Evolutionary conservation across 2,329 filamentous ascomycete species (phyloP), one percentile per base, ranked within the genome.

Genomic region (Scedosporium dehoogii): DNA sequence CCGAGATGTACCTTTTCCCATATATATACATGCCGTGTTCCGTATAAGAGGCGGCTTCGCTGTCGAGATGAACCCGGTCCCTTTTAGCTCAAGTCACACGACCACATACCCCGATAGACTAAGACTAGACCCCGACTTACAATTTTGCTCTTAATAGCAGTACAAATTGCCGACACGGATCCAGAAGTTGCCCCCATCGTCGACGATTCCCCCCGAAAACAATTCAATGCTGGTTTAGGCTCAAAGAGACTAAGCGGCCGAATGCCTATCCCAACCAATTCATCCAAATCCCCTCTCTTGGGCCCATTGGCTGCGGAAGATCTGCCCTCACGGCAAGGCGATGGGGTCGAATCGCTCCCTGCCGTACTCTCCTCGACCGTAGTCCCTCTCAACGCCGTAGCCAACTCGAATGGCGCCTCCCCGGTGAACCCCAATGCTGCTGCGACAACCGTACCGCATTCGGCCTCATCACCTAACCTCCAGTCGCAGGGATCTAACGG

Each of bases 81-180:
- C 21, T 27, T 58, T 38, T 16, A 38, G 25, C 55, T 23, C 51
- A 16, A 21, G 74, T 76, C 62, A 66, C 69, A 33, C 29, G 46
- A 51, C 25, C 46, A 41, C 46, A 51, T 56, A 60, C 41, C n/a
- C 18, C 10, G 44, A 21, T 18, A 55, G 12, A 29, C 23, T 27
- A 55, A 7, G 12, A 29, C 23, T 55, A 55, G 51, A 21, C 44
- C 44, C 44, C 16, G 18, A 48, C 44, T 48, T 48, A 48, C 44
- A 48, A 48, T 48, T 23, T 55, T 55, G 51, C 51, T 27, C 12
- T 23, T 23, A 18, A 18, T 53, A 66, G 65, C 62, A 29, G 83
- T 85, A 61, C 82, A 85, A 68, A 85, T 85, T 64, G 79, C 81
- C 57, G 82, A 85, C 67, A 81, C 82, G n/a, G 65, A 69, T 51